Evolutionary conservation across 192 early-diverging fungal species (phyloP).

Genomic region (Mycoemilia scoparia): DNA sequence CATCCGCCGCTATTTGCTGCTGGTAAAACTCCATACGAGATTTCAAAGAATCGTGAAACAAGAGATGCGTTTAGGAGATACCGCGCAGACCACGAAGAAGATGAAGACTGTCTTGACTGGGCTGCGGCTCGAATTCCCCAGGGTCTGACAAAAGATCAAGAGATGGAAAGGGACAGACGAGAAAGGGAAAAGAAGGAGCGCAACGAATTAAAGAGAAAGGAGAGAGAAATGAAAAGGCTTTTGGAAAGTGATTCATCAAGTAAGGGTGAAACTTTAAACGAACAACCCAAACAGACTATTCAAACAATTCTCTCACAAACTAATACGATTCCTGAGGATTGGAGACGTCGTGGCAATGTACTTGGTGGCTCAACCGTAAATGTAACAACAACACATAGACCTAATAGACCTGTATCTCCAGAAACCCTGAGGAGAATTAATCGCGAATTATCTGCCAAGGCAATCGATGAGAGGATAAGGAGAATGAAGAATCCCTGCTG

Average conservation of each 20-base stretch:
- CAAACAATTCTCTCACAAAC: too few relatives aligned
- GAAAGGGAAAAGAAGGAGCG: slow-evolving; percentile 5
- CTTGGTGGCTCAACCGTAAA: too few relatives aligned
- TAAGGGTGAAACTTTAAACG: background rate
- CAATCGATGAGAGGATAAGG: slow-evolving; percentile 8
- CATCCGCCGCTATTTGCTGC: slow-evolving; percentile 10
- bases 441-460: slow-evolving; percentile 17
- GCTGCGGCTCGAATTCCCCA: slow-evolving; percentile 10
- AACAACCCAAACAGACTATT: too few relatives aligned
- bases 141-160: slow-evolving; percentile 6
- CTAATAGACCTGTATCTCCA: slow-evolving; percentile 5
- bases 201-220: slow-evolving; percentile 4
- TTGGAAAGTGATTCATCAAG: background rate
- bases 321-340: too few relatives aligned
- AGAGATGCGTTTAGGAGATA: slow-evolving; percentile 12
- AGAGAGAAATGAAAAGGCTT: background rate
- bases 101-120: slow-evolving; percentile 19
- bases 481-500: too few relatives aligned
- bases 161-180: slow-evolving; percentile 6
- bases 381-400: too few relatives aligned
- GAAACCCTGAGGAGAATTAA: slow-evolving; percentile 7
- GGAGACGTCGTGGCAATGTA: background rate
- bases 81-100: slow-evolving; percentile 12
- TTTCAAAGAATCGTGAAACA: slow-evolving; percentile 9
- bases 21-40: slow-evolving; percentile 14